Percentiles rank a stretch among this genome's conserved stretches.
These are phyloP conservation scores for Syzygium oleosum DNA, from an alignment of 345 rosid genomes.

Conservation along the genomic window DNA sequence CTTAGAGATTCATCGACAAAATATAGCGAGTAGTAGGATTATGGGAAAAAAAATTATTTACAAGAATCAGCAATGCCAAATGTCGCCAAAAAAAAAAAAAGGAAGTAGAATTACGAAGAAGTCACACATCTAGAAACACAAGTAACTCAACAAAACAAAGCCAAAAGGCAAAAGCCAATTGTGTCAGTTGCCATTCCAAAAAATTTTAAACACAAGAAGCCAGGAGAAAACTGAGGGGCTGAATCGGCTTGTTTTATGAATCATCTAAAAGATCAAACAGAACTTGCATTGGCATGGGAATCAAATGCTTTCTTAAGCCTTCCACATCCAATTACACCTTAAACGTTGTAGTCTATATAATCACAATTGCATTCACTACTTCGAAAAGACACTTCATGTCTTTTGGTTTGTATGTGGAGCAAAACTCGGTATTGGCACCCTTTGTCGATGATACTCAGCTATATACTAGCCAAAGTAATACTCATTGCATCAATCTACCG, in stretches of 20 bases:
- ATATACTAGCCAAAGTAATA: neutral
- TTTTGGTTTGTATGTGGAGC: neutral
- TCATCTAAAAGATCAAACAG: neutral
- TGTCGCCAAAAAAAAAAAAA: neutral
- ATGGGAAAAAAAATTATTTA: accelerated
- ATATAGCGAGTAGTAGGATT: neutral
- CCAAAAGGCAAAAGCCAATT: neutral
- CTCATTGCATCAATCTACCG: neutral
- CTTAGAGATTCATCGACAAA: neutral
- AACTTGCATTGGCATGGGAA: neutral
- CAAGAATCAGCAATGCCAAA: neutral
- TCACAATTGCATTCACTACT: neutral
- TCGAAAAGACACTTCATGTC: neutral
- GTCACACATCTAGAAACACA: neutral
- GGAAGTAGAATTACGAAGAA: neutral
- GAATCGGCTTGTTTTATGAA: neutral
- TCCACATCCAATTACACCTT: accelerated
- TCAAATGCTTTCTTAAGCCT: neutral
- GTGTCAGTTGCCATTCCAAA: accelerated
- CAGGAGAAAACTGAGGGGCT: neutral
- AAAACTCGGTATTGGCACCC: neutral
- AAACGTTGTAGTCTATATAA: neutral
- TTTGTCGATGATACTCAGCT: neutral
- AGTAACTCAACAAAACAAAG: neutral
- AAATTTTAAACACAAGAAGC: neutral